Base-by-base conservation (phyloP, 306 rosid species). In the Hippophae tibetana region DNA sequence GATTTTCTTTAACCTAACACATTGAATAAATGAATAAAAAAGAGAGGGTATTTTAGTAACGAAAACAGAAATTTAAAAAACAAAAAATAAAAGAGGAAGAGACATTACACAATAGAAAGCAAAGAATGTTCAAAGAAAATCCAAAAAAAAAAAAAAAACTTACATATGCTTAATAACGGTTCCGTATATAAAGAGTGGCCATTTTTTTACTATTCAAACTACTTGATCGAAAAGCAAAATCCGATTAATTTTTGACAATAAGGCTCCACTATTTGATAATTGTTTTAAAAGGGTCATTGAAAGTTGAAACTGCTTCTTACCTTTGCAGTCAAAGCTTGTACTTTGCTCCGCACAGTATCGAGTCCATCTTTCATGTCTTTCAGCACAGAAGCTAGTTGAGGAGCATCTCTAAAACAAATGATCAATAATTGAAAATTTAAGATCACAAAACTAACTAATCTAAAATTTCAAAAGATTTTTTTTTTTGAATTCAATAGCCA, bases 351-450 rank as follows among this genome's bases (percentile, higher is more conserved):
- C 5, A 88, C 78, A 0, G 52, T 40, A 68, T 88, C 93, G 51
- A 92, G 81, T 12, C 95, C 96, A 62, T 81, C 84, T 72, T 83
- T 85, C 95, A 88, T 92, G 48, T 88, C 93, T 68, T 84, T 92
- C 78, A 92, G 68, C 69, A 88, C 11, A 6, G 77, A 75, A 63
- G 63, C 65, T 57, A 92, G 71, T 54, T 82, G 89, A 41, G 93
- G 73, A 18, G 75, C 78, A 67, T 83, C 86, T 61, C 95, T 83
- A 73, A 58, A 62, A 66, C 56, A 57, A 46, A 73, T 60, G 69
- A 4, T 31, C 38, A 31, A 31, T 31, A 31, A 31, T 31, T 31
- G 5, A 2, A 31, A 31, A 31, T 57, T 31, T n/a, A 11, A 65
- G 8, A 11, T 6, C 3, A 45, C 27, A 12, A 44, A 7, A 10